Base-by-base conservation (phyloP, 2,329 filamentous ascomycete species). In the Diplodia seriata region DNA sequence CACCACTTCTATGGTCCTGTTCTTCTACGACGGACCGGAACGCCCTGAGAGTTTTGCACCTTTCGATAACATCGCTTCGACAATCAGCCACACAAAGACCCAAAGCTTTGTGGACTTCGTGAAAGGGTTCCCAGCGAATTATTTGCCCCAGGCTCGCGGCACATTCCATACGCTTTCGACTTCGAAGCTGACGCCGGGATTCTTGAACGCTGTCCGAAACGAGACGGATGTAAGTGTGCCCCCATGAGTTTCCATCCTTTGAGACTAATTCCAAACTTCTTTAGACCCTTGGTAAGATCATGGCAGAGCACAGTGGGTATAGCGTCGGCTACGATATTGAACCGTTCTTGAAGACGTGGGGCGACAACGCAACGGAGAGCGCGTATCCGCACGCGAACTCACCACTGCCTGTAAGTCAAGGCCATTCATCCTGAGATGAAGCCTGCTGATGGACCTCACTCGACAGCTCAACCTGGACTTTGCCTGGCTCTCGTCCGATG, bases 161-260 rank as follows among this genome's bases (percentile, higher is more conserved):
- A 62, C 57, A 1, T 62, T 62, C 23, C 57, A 62, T 18, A 62
- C 57, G 8, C 29, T 62, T n/a, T 62, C 57, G 8, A 62, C 57
- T 9, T 50, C 40, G 1, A 33, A 49, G 9, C 18, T 62, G 26
- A 62, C 57, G 2, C 43, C 57, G 8, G 26, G 11, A 2, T 62
- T 50, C 11, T 3, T 62, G 6, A 26, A 3, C 12, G 57, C 57
- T 11, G 29, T 62, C 11, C n/a, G 15, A 4, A 62, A 62, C 9
- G 57, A 62, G 43, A 50, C 57, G 5, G 57, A 50, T 9, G 57
- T 61, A 47, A 8, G 56, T 47, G n/a, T 31, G 2, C 14, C 2
- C 12, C 8, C 23, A 11, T n/a, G 11, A 14, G 2, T 6, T 4
- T 3, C 15, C 3, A 12, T 49, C 8, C 8, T 47, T 20, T 4